These are phyloP conservation scores for Rutstroemia sp. DNA, from an alignment of 2,329 filamentous ascomycete genomes.

Conservation along the genomic window DNA sequence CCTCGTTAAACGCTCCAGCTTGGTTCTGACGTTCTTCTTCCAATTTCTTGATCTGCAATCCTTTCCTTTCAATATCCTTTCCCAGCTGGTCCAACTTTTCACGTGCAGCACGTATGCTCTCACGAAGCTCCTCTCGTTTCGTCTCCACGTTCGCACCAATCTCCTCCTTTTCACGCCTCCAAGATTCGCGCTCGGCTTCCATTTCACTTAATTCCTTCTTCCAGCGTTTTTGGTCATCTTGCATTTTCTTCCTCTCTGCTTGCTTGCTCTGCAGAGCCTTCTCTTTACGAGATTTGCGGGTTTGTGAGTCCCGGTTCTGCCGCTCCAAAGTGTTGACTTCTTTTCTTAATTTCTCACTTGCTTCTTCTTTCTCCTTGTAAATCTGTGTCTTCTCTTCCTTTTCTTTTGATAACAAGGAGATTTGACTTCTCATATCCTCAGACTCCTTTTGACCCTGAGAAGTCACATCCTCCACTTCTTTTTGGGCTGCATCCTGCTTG, in stretches of 20 bases:
- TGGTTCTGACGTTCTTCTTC: slow-evolving; percentile 62
- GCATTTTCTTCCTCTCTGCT: slow-evolving; percentile 59
- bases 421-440: slow-evolving; percentile 57
- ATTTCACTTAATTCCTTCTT: slow-evolving; percentile 55
- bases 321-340: slow-evolving; percentile 75
- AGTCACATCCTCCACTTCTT: slow-evolving; percentile 75
- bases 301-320: slow-evolving; percentile 72
- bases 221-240: slow-evolving; percentile 64
- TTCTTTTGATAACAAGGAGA: slow-evolving; percentile 66
- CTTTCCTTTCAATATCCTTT: slow-evolving; percentile 64
- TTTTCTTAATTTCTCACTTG: slow-evolving; percentile 74
- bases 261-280: slow-evolving; percentile 61
- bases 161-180: slow-evolving; percentile 45
- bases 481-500: slow-evolving; percentile 69
- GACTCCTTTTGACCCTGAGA: slow-evolving; percentile 64
- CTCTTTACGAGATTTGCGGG: slow-evolving; percentile 72
- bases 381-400: slow-evolving; percentile 71
- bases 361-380: slow-evolving; percentile 85
- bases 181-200: slow-evolving; percentile 46
- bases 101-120: slow-evolving; percentile 53
- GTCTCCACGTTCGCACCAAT: slow-evolving; percentile 44
- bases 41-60: slow-evolving; percentile 63
- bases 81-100: slow-evolving; percentile 51
- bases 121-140: slow-evolving; percentile 44
- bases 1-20: slow-evolving; percentile 53